A percentile compares a stretch with the other conserved stretches of the same genome.
These are phyloP conservation scores for Citrus inodora DNA, from an alignment of 345 rosid species.

Conservation along the genomic window DNA sequence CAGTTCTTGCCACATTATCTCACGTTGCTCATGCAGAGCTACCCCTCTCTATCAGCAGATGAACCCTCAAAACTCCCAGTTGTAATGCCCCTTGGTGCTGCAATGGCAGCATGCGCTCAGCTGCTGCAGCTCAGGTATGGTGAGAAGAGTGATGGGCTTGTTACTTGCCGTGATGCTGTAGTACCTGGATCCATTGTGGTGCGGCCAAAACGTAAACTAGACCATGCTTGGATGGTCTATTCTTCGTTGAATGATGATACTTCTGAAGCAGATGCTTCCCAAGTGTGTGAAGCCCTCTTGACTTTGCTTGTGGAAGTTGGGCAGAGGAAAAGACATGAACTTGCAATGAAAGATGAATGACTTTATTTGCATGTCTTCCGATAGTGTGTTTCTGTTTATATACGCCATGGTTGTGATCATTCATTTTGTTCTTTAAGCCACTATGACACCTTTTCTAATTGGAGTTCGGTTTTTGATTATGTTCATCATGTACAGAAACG, in stretches of 20 bases:
- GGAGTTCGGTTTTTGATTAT: not conserved
- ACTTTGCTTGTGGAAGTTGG: conserved; percentile 80
- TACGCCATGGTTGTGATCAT: not conserved
- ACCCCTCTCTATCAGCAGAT: conserved; percentile 54
- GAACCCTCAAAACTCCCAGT: conserved; percentile 73
- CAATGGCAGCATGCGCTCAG: conserved; percentile 98
- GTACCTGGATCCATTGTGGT: conserved; percentile 96
- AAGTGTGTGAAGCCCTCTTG: conserved; percentile 87
- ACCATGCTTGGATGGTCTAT: conserved; percentile 99
- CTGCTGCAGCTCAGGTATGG: conserved; percentile 75
- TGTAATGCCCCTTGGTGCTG: conserved; percentile 88
- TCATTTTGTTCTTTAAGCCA: not conserved
- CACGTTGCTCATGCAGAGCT: conserved; percentile 93
- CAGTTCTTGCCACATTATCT: conserved; percentile 74
- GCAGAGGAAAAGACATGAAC: conserved; percentile 39
- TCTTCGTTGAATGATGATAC: conserved; percentile 71
- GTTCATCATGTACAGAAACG: not conserved
- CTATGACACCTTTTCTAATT: not conserved
- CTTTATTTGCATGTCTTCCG: not conserved
- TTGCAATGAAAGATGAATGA: conserved; percentile 32
- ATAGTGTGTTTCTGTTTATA: not conserved
- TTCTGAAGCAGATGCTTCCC: conserved; percentile 72
- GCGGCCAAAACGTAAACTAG: conserved; percentile 69
- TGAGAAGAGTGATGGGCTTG: conserved; percentile 90
- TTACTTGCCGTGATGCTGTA: conserved; percentile 83